Evolutionary conservation across 345 rosid genomes (phyloP), one percentile per base, ranked within the genome.

Genomic region (Euclidium syriacum): DNA sequence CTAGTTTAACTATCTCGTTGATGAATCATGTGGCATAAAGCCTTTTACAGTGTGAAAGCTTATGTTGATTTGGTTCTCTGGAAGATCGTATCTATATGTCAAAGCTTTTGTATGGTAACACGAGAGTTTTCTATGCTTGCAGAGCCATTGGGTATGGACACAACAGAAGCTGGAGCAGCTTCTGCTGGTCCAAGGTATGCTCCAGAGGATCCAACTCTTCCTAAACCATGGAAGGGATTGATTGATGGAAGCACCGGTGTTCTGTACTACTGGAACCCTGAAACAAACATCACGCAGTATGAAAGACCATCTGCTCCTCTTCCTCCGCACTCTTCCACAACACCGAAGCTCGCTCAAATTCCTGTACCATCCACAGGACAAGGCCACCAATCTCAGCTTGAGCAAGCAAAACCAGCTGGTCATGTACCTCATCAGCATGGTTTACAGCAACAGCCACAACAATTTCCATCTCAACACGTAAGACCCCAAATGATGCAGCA

Each of bases 221-320:
- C 99, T 1, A 79, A 83, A 68, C 97, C 99, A n/a, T 94, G 99
- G 99, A 78, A 75, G 71, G 97, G 97, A 24, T 65, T 94, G 74
- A 87, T 94, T 46, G 99, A 94, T 73, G 96, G 97, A 27, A 85
- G 82, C 77, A 85, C 86, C 0, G 92, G 90, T 24, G 35, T 79
- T 52, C 29, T 84, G n/a, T 92, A 92, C 67, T 92, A 82, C 55
- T 92, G 98, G 99, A 87, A 94, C 74, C 99, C 96, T 14, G 99
- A 94, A 67, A 90, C 90, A 2, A 94, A 85, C 33, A 58, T 87
- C 56, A 94, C 99, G 19, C 97, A 90, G 71, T 94, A 90, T 60
- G 99, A 94, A 71, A 87, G 81, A 72, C 99, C 99, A n/a, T 68
- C 83, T 18, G 50, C 71, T 12, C 48, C 73, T 39, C 75, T 83